Evolutionary conservation across 106 monocot species (phyloP), one percentile per base, ranked within the genome.

Genomic region (Phalaenopsis equestris): DNA sequence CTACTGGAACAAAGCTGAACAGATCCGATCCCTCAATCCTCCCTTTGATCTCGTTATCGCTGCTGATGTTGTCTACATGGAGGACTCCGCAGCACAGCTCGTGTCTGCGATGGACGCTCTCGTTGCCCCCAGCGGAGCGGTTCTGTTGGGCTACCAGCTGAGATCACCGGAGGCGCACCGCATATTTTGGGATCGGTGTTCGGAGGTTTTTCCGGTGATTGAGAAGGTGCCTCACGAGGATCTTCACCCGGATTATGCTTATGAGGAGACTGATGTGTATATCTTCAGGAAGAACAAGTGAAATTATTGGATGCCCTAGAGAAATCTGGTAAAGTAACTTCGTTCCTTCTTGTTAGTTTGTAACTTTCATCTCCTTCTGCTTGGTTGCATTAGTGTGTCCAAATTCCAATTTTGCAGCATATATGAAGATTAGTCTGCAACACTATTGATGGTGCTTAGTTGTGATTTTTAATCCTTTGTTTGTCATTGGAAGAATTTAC

Each of bases 61-160:
- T 36, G 93, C 99, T 8, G 99, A 99, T 82, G 99, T 99, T 67
- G 94, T 99, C 38, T 99, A 99, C 82, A 85, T 95, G 88, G 93
- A 93, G 83, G 99, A 99, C 48, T 93, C 93, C 1, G 99, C 87
- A 0, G 37, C 46, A 42, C 87, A 84, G 49, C 90, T 99, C 4
- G 89, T 99, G 42, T 80, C 79, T 21, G 93, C 99, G 48, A 93
- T 99, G 93, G 90, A 93, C 36, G 82, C 83, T 6, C 89, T 99
- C 38, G 82, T 95, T 30, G 82, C 75, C 12, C 74, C 79, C 14
- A 82, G 85, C n/a, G 99, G 99, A 3, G 84, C 79, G 24, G 94
- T 95, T 41, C 73, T 99, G 15, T 84, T 99, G 15, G 99, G 94
- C 17, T 99, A 99, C 77, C 99, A 99, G 88, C 48, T 99, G 21